These are phyloP conservation scores for Parascedosporium putredinis DNA, from an alignment of 2,329 filamentous ascomycete species.

Conservation along the genomic window DNA sequence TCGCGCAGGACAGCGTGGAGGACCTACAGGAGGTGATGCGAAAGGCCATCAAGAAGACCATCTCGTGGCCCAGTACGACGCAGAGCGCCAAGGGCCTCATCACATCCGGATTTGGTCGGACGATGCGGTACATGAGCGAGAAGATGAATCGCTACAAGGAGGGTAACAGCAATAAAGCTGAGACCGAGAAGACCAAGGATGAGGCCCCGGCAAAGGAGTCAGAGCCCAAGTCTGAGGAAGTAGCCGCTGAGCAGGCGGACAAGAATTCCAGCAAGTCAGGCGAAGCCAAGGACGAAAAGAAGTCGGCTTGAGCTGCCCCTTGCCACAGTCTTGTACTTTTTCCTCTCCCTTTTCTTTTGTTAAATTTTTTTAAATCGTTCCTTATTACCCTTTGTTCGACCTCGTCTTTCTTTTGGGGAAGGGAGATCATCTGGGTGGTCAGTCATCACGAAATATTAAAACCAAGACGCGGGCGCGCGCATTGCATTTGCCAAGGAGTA, in stretches of 20 bases:
- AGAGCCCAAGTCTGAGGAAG: not conserved
- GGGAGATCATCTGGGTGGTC: too few relatives aligned
- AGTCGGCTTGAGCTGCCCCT: not conserved
- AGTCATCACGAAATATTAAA: not conserved
- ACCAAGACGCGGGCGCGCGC: not conserved
- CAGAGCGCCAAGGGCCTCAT: constrained; percentile 79
- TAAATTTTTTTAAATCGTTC: not conserved
- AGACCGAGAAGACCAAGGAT: not conserved
- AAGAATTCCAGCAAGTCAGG: not conserved
- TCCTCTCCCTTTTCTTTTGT: not conserved
- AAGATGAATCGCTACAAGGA: constrained; percentile 61
- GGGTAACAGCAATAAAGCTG: constrained; percentile 20
- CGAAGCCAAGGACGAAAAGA: constrained; percentile 3
- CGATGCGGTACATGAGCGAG: constrained; percentile 68
- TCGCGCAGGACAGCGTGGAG: constrained; percentile 57
- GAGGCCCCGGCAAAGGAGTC: not conserved
- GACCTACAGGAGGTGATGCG: constrained; percentile 63
- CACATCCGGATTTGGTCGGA: constrained; percentile 63
- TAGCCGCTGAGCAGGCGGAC: not conserved
- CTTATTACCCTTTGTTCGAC: too few relatives aligned
- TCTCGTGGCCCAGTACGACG: constrained; percentile 81
- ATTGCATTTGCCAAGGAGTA: constrained; percentile 2
- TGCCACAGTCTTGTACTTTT: too few relatives aligned
- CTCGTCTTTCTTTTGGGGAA: too few relatives aligned
- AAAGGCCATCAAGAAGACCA: constrained; percentile 72